These are phyloP conservation scores for Huntiella abstrusa DNA, from an alignment of 2,329 filamentous ascomycete species.

Conservation along the genomic window DNA sequence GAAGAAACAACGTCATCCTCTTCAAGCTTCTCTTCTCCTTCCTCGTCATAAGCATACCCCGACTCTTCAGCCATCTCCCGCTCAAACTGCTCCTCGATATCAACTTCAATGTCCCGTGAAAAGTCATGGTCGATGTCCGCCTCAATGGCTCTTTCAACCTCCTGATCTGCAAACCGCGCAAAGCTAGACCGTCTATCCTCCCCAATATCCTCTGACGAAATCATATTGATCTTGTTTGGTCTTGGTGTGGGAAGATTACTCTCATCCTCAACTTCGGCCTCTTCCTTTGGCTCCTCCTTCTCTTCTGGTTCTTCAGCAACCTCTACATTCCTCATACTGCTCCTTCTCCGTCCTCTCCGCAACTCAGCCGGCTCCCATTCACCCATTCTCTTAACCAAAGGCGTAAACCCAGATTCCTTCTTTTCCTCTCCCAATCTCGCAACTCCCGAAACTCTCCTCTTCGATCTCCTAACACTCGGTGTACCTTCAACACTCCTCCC, in stretches of 20 bases:
- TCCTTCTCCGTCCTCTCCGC: neutral
- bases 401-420: constrained; percentile 33
- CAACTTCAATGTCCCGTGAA: neutral
- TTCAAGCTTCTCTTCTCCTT: constrained; percentile 2
- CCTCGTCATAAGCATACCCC: constrained; percentile 10
- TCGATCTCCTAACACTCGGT: constrained; percentile 15
- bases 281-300: neutral
- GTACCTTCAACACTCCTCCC: too few relatives aligned
- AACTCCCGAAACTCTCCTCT: constrained; percentile 19
- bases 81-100: too few relatives aligned
- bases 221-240: too few relatives aligned
- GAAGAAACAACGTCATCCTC: constrained; percentile 13
- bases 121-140: constrained; percentile 16
- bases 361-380: constrained; percentile 41
- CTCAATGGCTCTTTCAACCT: constrained; percentile 20
- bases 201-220: neutral
- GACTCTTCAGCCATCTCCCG: neutral
- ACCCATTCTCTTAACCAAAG: constrained; percentile 40
- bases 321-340: neutral
- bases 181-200: constrained; percentile 3
- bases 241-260: neutral
- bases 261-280: neutral
- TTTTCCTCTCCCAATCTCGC: too few relatives aligned
- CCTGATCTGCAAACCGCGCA: constrained; percentile 28
- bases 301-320: neutral